Percentiles rank a stretch among this genome's conserved stretches.
These are phyloP conservation scores for Linnemannia elongata DNA, from an alignment of 192 early-diverging fungal species.

Conservation along the genomic window DNA sequence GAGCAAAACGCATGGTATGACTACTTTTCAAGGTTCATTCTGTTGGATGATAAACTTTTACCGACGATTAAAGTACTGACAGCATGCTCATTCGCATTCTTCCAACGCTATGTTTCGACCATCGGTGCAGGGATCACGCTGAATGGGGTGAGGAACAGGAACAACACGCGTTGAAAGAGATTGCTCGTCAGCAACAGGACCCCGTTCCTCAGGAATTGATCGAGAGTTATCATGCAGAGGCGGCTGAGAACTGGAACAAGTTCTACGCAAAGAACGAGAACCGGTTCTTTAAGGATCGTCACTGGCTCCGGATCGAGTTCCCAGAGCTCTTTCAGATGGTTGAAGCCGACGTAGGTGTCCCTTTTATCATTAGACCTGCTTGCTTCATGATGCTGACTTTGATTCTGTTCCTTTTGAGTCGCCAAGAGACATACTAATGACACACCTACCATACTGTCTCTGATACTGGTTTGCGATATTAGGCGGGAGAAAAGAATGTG, in stretches of 20 bases:
- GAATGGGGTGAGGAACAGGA: constrained; percentile 91
- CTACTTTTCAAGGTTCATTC: not conserved
- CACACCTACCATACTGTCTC: constrained; percentile 34
- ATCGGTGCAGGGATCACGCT: constrained; percentile 86
- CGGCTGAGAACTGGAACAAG: constrained; percentile 79
- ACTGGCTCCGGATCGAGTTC: constrained; percentile 97
- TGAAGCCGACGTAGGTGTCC: constrained; percentile 56
- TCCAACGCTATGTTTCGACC: not conserved
- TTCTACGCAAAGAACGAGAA: constrained; percentile 89
- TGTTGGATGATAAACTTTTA: not conserved
- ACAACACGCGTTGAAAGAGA: constrained; percentile 78
- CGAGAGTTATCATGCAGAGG: constrained; percentile 62
- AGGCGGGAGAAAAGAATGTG: constrained; percentile 69
- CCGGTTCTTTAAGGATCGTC: constrained; percentile 96
- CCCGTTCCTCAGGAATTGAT: constrained; percentile 73
- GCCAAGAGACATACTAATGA: constrained; percentile 23
- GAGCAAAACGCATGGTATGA: constrained; percentile 93
- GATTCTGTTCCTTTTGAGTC: not conserved
- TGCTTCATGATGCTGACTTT: too few relatives aligned
- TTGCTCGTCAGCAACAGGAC: constrained; percentile 78
- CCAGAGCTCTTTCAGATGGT: constrained; percentile 81
- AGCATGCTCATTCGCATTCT: not conserved
- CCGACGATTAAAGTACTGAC: not conserved
- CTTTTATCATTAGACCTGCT: too few relatives aligned
- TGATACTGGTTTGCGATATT: not conserved